Evolutionary conservation across 2,329 filamentous ascomycete species (phyloP), one percentile per base, ranked within the genome.

Genomic region (Trichoderma hamatum): DNA sequence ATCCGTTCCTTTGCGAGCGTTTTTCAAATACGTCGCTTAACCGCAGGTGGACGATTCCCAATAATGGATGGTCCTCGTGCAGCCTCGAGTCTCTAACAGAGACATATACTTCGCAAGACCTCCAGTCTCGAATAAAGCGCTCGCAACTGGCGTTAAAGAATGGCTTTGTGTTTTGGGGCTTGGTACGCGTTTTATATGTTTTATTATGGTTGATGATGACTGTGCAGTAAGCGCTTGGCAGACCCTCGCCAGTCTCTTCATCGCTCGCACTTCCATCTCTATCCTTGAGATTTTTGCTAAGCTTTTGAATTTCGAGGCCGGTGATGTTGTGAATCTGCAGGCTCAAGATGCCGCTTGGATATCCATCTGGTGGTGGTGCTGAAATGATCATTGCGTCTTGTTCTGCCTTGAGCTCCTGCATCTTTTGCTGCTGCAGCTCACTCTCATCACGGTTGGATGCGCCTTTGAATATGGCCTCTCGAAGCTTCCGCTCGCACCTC

Each of bases 121-220:
- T 83, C 85, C 90, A 92, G 75, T 93, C 88, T 14, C 87, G 83
- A 49, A 93, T 84, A 71, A 92, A 92, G 5, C 89, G 85, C 76
- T 94, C 91, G 2, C 88, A 92, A 6, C 89, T 89, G 3, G 91
- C 91, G 72, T 93, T 93, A 82, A 91, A 93, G 78, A 93, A 93
- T 0, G 91, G 91, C 73, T 92, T 92, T 0, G 88, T 85, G 71
- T 92, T 93, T 80, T 92, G 92, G 1, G 91, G 91, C 78, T 94
- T 93, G 0, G 91, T 92, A 19, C 91, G 82, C 2, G 91, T 92
- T 73, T 86, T 89, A 80, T 90, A 94, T 14, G 85, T 82, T 76
- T 86, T 92, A 72, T 86, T 85, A 75, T 93, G 90, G 75, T 93
- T 92, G 72, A 93, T 79, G 54, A 93, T 90, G 72, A 93, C 86